Evolutionary conservation across 2,329 filamentous ascomycete genomes (phyloP).

Genomic region (Penicillium fuscoglaucum): DNA sequence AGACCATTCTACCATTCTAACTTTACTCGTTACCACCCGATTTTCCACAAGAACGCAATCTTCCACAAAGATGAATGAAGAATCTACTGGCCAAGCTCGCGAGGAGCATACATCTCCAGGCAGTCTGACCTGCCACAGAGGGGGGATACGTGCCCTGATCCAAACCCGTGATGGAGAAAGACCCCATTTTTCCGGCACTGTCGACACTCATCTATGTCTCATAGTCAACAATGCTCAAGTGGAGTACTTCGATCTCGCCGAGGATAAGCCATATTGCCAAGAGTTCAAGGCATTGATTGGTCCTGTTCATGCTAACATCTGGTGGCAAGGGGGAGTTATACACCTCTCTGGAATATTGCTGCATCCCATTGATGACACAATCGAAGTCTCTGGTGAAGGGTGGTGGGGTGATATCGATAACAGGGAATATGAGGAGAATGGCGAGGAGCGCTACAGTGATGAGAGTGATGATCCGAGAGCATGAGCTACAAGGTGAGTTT

Average conservation of each 20-base stretch:
- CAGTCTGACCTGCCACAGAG: neutral
- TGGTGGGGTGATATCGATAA: neutral
- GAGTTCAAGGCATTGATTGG: neutral
- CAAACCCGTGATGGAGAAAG: neutral
- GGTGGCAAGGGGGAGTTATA: neutral
- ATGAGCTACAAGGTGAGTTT: neutral
- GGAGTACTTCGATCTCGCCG: neutral
- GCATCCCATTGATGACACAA: neutral
- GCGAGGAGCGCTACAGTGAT: neutral
- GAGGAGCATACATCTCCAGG: neutral
- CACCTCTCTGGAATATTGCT: neutral
- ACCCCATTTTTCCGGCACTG: neutral
- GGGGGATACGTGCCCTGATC: neutral
- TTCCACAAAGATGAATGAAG: neutral
- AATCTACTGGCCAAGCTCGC: neutral
- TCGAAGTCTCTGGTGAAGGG: neutral
- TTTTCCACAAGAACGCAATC: neutral
- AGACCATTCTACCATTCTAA: too few species aligned
- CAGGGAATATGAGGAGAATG: neutral
- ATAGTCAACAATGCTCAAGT: neutral
- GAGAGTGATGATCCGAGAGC: neutral
- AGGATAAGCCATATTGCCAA: neutral
- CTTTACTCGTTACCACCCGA: neutral
- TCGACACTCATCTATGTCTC: neutral
- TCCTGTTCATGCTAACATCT: neutral